phyloP scores from a whole-genome alignment of 345 rosid genomes.

The Arabidopsis suecica region DNA sequence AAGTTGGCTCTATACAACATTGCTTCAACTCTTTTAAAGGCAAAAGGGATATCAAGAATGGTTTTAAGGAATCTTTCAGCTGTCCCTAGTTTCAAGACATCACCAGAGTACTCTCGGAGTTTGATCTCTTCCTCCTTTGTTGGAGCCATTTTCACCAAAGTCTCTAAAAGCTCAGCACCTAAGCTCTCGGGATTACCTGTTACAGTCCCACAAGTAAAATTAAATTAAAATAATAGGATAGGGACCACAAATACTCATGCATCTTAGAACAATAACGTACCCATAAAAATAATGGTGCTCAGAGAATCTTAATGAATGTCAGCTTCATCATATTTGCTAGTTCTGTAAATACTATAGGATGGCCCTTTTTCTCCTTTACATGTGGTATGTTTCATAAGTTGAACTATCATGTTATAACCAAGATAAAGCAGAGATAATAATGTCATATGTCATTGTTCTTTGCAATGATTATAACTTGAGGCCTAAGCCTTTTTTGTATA shows the following conservation, averaged over 20 bases:
- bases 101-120: conserved; percentile 81
- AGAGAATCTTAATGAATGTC: conserved; percentile 19
- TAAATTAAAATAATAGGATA: background rate
- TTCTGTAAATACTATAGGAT: background rate
- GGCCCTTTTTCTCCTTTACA: background rate
- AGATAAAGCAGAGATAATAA: conserved; percentile 37
- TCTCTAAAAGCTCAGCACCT: conserved; percentile 93
- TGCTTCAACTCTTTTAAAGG: conserved; percentile 94
- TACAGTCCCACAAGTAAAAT: conserved; percentile 15
- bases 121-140: conserved; percentile 97
- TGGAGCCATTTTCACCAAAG: conserved; percentile 97
- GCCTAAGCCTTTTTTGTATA: conserved; percentile 33
- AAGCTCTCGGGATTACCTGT: conserved; percentile 90
- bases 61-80: conserved; percentile 93
- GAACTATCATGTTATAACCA: conserved; percentile 35
- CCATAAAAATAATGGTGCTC: background rate
- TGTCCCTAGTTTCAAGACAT: conserved; percentile 76
- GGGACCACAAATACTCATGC: conserved; percentile 9
- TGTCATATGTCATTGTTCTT: conserved; percentile 20
- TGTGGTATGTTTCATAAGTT: conserved; percentile 19
- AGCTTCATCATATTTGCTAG: conserved; percentile 12
- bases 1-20: conserved; percentile 97
- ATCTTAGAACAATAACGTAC: conserved; percentile 3
- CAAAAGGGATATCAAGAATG: conserved; percentile 86
- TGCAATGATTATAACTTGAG: conserved; percentile 40